Evolutionary conservation across 257 asterid genomes (phyloP).

Genomic region (Striga asiatica): DNA sequence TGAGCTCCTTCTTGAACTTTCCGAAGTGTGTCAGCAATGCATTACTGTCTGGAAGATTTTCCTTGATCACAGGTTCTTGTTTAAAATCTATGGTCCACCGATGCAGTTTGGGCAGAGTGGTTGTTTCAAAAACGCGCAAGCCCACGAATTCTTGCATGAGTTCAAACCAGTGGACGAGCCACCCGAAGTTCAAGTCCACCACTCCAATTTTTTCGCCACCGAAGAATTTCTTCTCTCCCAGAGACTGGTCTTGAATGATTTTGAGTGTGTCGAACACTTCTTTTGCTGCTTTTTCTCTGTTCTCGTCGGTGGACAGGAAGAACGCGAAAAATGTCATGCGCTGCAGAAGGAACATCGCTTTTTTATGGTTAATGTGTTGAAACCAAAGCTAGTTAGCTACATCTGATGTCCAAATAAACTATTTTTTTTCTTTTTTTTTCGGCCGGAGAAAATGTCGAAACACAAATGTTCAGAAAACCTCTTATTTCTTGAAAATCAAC

Average conservation of each 20-base stretch:
- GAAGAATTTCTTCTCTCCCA: slow-evolving; percentile 35
- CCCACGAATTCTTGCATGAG: slow-evolving; percentile 17
- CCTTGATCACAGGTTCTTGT: slow-evolving; percentile 19
- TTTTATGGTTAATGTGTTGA: too few relatives aligned
- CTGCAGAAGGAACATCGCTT: too few relatives aligned
- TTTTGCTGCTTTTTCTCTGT: slow-evolving; percentile 16
- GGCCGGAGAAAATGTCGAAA: too few relatives aligned
- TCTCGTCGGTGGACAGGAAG: slow-evolving; percentile 21
- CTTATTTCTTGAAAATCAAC: too few relatives aligned
- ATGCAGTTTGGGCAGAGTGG: slow-evolving; percentile 23
- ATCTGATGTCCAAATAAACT: too few relatives aligned
- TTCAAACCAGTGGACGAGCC: slow-evolving; percentile 19
- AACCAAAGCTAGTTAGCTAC: too few relatives aligned
- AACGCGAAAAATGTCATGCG: slow-evolving; percentile 7
- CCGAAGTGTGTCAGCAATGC: slow-evolving; percentile 15
- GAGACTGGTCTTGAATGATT: slow-evolving; percentile 27
- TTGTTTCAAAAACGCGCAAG: slow-evolving; percentile 16
- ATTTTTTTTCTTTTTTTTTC: too few relatives aligned
- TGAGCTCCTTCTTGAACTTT: slow-evolving; percentile 7
- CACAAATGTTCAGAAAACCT: too few relatives aligned
- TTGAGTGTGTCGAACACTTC: slow-evolving; percentile 17
- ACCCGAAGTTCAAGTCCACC: slow-evolving; percentile 32
- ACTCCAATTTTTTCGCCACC: slow-evolving; percentile 28
- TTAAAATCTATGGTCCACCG: slow-evolving; percentile 27
- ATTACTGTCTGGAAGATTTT: slow-evolving; percentile 17